Base-by-base conservation (phyloP, 192 early-diverging fungal genomes). In the Podila epigama region DNA sequence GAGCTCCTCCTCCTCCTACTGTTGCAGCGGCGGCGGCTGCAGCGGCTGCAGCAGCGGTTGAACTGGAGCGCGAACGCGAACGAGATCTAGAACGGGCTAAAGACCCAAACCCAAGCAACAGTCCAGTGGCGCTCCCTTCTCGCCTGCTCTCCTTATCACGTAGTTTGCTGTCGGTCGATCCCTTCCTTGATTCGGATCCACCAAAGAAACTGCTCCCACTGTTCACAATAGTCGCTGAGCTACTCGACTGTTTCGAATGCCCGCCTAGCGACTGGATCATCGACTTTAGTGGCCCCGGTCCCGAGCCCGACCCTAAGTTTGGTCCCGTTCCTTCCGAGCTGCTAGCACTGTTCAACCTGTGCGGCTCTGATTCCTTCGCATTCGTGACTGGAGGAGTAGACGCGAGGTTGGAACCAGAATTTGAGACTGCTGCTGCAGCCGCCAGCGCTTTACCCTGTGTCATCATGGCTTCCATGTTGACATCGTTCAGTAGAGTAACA, bases 401-500 rank as follows among this genome's bases (percentile, higher is more conserved):
- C n/a, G 44, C 44, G 25, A 48, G 20, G 44, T 48, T 48, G 44
- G 44, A 48, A 7, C 20, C 44, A 7, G 44, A 48, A 10, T 22
- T 15, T 18, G 44, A 40, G 4, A 52, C 0, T 25, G 53, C 33
- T 18, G 31, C 5, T 8, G 70, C 51, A 39, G 18, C 56, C 9
- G 52, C 59, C 18, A 67, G 33, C 22, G 39, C 44, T 29, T 68
- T 77, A 32, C 44, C 42, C 22, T 77, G 53, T 48, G 71, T 83
- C 61, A 83, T 84, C 54, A 85, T 85, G 16, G 87, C 81, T 36
- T 85, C 88, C 69, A 83, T 85, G 68, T 89, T 89, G 57, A 89
- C 88, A 36, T 89, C 82, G 68, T 83, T 88, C 50, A 89, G 66
- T 33, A 89, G 61, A 0, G 85, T 86, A 39, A 89, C 79, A 70